Evolutionary conservation across 2,329 filamentous ascomycete genomes (phyloP).

Genomic region (Fusarium sp.): DNA sequence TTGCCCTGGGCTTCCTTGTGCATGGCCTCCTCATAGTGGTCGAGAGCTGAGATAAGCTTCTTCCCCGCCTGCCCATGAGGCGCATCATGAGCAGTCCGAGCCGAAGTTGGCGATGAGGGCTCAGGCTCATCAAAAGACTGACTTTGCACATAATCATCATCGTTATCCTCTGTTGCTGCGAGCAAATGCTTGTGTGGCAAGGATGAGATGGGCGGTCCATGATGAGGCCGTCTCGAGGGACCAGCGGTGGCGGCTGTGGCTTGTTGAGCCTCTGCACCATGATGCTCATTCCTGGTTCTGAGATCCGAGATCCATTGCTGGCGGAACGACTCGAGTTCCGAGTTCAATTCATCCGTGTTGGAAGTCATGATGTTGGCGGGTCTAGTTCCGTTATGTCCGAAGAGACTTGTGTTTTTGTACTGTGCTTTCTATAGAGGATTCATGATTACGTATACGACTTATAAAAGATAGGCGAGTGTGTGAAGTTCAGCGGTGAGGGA

Average conservation of each 20-base stretch:
- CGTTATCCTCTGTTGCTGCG: conserved; percentile 50
- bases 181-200: conserved; percentile 30
- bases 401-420: neutral
- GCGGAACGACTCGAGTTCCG: conserved; percentile 89
- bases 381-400: conserved; percentile 35
- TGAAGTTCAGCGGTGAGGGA: conserved; percentile 2
- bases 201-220: conserved; percentile 42
- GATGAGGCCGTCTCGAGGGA: conserved; percentile 35
- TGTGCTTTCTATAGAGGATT: conserved; percentile 33
- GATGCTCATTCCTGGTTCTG: conserved; percentile 55
- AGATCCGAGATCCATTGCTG: conserved; percentile 90
- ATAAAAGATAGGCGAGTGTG: neutral
- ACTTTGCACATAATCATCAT: conserved; percentile 55
- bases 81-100: conserved; percentile 13
- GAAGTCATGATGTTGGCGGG: conserved; percentile 37
- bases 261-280: conserved; percentile 22
- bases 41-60: conserved; percentile 83
- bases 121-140: conserved; percentile 54
- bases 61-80: conserved; percentile 37
- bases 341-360: conserved; percentile 62
- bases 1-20: conserved; percentile 89
- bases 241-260: conserved; percentile 25
- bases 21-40: conserved; percentile 93
- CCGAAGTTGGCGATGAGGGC: conserved; percentile 7
- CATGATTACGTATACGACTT: conserved; percentile 40